Percentiles rank a stretch among this genome's conserved stretches.
These are phyloP conservation scores for Citrullus mucosospermus DNA, from an alignment of 306 rosid genomes.

Conservation along the genomic window DNA sequence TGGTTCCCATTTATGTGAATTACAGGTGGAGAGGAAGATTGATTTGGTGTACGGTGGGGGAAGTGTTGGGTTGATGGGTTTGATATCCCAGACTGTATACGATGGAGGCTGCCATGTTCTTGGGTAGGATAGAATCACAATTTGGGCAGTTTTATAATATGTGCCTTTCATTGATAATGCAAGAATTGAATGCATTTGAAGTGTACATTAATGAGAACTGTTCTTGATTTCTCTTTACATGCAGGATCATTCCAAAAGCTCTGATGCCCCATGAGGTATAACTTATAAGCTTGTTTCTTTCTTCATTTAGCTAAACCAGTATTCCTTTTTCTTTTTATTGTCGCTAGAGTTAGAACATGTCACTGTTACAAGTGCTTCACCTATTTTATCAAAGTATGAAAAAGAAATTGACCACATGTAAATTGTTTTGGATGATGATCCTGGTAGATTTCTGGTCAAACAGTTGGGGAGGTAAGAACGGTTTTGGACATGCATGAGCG, in stretches of 20 bases:
- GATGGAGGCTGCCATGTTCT: constrained; percentile 91
- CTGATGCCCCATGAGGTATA: constrained; percentile 85
- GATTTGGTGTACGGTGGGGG: constrained; percentile 95
- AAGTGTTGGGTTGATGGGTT: constrained; percentile 84
- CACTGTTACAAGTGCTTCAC: neutral
- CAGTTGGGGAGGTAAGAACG: constrained; percentile 85
- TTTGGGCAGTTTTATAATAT: neutral
- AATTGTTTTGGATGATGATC: neutral
- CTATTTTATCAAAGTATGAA: neutral
- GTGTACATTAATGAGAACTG: neutral
- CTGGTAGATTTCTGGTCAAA: constrained; percentile 69
- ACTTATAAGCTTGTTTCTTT: neutral
- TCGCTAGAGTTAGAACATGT: neutral
- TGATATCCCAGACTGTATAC: constrained; percentile 64
- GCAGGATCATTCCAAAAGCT: constrained; percentile 90
- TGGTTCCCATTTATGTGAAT: neutral
- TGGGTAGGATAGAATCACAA: constrained; percentile 39
- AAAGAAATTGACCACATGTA: neutral
- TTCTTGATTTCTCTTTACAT: neutral
- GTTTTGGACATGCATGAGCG: constrained; percentile 96
- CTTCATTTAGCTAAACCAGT: neutral
- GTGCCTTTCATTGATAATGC: neutral
- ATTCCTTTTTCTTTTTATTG: neutral
- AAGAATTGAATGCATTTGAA: neutral
- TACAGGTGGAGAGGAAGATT: constrained; percentile 69